Evolutionary conservation across 805 yeast genomes (phyloP).

Genomic region (Wickerhamiella siamensis): DNA sequence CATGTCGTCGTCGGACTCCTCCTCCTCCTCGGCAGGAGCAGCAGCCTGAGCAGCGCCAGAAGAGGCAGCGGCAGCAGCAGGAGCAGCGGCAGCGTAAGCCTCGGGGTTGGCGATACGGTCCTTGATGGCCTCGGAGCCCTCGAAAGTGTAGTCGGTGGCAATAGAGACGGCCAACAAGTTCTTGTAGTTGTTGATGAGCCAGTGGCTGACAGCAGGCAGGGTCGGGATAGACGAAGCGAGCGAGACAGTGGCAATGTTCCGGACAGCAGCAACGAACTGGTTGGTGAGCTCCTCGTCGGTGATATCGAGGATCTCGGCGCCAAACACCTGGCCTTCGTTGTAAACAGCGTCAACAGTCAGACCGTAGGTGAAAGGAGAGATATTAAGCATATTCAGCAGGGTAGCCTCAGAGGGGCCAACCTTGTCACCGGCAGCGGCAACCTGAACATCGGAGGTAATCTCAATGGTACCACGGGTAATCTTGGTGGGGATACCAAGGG

Average conservation of each 20-base stretch:
- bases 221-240: constrained; percentile 99
- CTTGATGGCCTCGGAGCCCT: constrained; percentile 97
- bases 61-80: constrained; percentile 72
- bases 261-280: constrained; percentile 86
- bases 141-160: constrained; percentile 98
- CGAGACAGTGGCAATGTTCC: constrained; percentile 88
- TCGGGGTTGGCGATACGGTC: constrained; percentile 99
- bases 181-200: constrained; percentile 98
- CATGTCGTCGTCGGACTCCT: constrained; percentile 57
- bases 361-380: constrained; percentile 99
- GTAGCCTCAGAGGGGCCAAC: constrained; percentile 99
- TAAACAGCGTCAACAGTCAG: constrained; percentile 90
- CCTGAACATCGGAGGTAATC: constrained; percentile 93
- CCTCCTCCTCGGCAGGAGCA: constrained; percentile 62
- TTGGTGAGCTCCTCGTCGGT: constrained; percentile 90
- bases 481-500: constrained; percentile 99
- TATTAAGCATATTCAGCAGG: constrained; percentile 97
- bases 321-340: constrained; percentile 98
- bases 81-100: constrained; percentile 98
- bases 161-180: constrained; percentile 92
- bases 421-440: constrained; percentile 68
- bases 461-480: constrained; percentile 99
- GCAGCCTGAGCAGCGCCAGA: constrained; percentile 49
- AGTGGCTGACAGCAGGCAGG: constrained; percentile 97
- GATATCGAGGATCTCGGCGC: constrained; percentile 91